Conservation (phyloP, 352 stramenopile genomes). For the Phytophthora ohioensis region DNA sequence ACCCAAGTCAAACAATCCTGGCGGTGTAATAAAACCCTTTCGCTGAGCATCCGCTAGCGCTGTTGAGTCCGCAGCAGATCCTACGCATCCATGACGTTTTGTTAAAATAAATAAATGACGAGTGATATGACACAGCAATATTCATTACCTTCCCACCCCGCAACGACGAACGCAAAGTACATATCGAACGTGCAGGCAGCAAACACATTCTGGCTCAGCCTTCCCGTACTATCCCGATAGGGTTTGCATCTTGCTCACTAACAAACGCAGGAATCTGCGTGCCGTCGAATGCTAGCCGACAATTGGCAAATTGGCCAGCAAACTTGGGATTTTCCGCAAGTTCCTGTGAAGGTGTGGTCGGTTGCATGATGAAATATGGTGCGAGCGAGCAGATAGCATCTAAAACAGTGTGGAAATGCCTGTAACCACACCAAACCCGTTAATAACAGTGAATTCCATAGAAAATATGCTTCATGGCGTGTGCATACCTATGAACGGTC, state of each 20-base stretch:
- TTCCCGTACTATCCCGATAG: slow-evolving; percentile 31
- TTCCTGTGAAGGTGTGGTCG: background rate
- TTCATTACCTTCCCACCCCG: background rate
- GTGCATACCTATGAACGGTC: slow-evolving; percentile 15
- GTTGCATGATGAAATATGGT: slow-evolving; percentile 3
- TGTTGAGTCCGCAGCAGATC: slow-evolving; percentile 9
- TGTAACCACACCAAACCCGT: background rate
- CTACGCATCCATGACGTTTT: too few relatives aligned
- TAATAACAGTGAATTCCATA: background rate
- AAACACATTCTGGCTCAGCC: slow-evolving; percentile 34
- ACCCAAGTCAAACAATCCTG: slow-evolving; percentile 26
- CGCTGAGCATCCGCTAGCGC: slow-evolving; percentile 10
- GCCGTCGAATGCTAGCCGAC: slow-evolving; percentile 23
- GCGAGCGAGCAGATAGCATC: slow-evolving; percentile 4
- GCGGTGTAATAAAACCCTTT: slow-evolving; percentile 15
- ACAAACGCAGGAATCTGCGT: slow-evolving; percentile 25
- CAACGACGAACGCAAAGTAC: slow-evolving; percentile 28
- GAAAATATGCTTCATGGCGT: background rate
- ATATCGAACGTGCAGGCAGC: slow-evolving; percentile 34
- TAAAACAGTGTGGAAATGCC: slow-evolving; percentile 16
- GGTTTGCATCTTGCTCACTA: slow-evolving; percentile 9
- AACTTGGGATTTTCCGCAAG: slow-evolving; percentile 16
- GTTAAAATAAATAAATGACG: background rate
- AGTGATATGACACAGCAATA: background rate
- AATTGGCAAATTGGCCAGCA: slow-evolving; percentile 15